phyloP scores from a whole-genome alignment of 2,329 filamentous ascomycete species.

The Dactylonectria estremocensis region DNA sequence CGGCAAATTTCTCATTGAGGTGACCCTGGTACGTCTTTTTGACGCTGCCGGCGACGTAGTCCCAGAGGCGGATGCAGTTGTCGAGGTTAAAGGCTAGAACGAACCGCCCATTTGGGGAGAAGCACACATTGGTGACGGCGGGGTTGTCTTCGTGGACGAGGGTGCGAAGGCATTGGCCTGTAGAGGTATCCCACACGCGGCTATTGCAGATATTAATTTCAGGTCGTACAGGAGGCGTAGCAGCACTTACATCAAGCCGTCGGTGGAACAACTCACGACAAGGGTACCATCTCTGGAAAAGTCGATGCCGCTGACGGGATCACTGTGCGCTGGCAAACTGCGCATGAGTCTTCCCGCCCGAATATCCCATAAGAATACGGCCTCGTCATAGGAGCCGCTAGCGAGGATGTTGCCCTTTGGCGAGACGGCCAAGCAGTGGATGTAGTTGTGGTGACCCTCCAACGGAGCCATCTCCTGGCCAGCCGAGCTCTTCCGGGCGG shows the following conservation, averaged over 20 bases:
- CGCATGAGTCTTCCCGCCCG: conserved; percentile 90
- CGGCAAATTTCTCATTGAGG: conserved; percentile 84
- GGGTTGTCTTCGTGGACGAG: conserved; percentile 97
- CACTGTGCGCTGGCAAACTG: conserved; percentile 92
- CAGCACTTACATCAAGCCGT: conserved; percentile 82
- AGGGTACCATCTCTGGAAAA: conserved; percentile 94
- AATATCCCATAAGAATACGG: conserved; percentile 97
- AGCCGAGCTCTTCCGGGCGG: conserved; percentile 55
- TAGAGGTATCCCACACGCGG: conserved; percentile 95
- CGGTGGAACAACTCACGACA: conserved; percentile 91
- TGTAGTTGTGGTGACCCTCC: conserved; percentile 94
- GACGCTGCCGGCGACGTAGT: conserved; percentile 91
- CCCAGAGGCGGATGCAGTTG: conserved; percentile 91
- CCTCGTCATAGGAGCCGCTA: conserved; percentile 96
- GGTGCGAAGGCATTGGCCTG: conserved; percentile 94
- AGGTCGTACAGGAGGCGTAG: background rate
- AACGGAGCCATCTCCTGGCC: conserved; percentile 70
- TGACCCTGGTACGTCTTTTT: conserved; percentile 99
- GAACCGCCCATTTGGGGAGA: conserved; percentile 94
- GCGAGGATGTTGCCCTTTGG: conserved; percentile 98
- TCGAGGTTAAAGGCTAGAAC: conserved; percentile 94
- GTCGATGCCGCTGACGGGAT: conserved; percentile 94
- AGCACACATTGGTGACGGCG: conserved; percentile 89
- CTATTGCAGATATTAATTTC: conserved; percentile 55
- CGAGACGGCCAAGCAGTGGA: conserved; percentile 95